A percentile compares a stretch with the other conserved stretches of the same genome.
Conservation (phyloP, 176 grass and related monocot species). For the Areca catechu region DNA sequence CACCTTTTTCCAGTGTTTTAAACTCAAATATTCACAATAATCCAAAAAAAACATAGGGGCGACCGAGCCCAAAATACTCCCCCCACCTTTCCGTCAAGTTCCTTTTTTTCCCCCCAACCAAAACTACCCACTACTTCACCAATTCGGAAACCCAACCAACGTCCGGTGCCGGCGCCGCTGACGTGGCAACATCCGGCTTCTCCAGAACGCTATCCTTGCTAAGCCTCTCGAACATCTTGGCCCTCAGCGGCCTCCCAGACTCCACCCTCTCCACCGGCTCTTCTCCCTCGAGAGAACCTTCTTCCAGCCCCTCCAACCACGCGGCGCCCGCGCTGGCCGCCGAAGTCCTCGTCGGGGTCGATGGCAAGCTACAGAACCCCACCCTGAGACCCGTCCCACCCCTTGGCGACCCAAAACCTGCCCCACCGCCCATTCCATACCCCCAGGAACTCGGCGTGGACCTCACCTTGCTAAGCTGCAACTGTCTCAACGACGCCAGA, state of each 20-base stretch:
- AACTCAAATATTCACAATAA: not conserved
- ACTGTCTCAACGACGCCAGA: slow-evolving; percentile 41
- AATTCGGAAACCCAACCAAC: slow-evolving; percentile 78
- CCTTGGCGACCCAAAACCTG: slow-evolving; percentile 29
- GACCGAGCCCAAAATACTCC: not conserved
- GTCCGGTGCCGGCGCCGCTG: slow-evolving; percentile 25
- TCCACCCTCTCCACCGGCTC: slow-evolving; percentile 63
- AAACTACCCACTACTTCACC: slow-evolving; percentile 35
- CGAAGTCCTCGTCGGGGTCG: slow-evolving; percentile 31
- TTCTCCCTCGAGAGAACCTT: slow-evolving; percentile 27
- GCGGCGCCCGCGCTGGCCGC: not conserved
- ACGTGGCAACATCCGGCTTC: not conserved
- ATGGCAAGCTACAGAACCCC: slow-evolving; percentile 53
- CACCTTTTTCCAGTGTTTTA: not conserved
- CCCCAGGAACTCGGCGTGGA: slow-evolving; percentile 38
- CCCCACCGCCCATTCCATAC: slow-evolving; percentile 8
- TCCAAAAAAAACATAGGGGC: too few species aligned
- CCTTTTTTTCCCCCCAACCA: not conserved
- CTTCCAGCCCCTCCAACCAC: not conserved
- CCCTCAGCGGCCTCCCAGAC: slow-evolving; percentile 60
- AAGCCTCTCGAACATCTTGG: slow-evolving; percentile 63
- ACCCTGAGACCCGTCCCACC: slow-evolving; percentile 3
- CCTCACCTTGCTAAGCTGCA: slow-evolving; percentile 50
- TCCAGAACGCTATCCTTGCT: slow-evolving; percentile 31
- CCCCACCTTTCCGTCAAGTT: not conserved